Base-by-base conservation (phyloP, 306 rosid genomes). In the Abrus precatorius region DNA sequence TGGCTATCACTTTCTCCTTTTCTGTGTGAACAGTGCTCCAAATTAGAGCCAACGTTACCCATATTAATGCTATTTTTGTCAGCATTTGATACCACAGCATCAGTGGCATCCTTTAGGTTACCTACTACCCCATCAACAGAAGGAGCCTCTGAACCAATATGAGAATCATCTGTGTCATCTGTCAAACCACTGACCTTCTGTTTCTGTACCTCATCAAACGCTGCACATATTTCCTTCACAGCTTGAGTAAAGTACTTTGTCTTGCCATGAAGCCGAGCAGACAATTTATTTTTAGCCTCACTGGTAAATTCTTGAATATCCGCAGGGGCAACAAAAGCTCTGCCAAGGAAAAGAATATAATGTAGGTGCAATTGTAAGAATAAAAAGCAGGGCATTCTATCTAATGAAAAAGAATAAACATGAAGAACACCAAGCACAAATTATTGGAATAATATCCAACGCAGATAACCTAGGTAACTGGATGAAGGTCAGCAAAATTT, bases 271-370 rank as follows among this genome's bases (percentile, higher is more conserved):
- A 86, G 70, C 76, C 97, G 90, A 79, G 92, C 78, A 76, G 90
- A 85, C 82, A 96, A 77, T 79, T 92, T 96, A 74, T 53, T 84
- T 88, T 90, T 93, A 57, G 73, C 82, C 87, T 92, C 97, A 79
- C 44, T 66, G 28, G 99, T 96, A 82, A 96, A 96, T 67, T 83
- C 84, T 84, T 93, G 97, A 86, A 96, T 86, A 84, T 96, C 99
- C 73, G 85, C 83, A 66, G 98, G 97, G 88, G 97, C 90, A 87
- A 96, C 97, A 88, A 96, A 96, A 72, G 97, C 99, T 85, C 99
- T 95, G 95, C 72, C 52, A 79, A 87, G 68, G 75, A 78, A 80
- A 52, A 81, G 54, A 67, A 83, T 20, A 69, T 14, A 72, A 69
- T 14, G 80, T 75, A 53, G 45, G 74, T 48, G 43, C 63, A 74